Conservation (phyloP, 768 basidiomycete species). For the Calvatia gigantea region DNA sequence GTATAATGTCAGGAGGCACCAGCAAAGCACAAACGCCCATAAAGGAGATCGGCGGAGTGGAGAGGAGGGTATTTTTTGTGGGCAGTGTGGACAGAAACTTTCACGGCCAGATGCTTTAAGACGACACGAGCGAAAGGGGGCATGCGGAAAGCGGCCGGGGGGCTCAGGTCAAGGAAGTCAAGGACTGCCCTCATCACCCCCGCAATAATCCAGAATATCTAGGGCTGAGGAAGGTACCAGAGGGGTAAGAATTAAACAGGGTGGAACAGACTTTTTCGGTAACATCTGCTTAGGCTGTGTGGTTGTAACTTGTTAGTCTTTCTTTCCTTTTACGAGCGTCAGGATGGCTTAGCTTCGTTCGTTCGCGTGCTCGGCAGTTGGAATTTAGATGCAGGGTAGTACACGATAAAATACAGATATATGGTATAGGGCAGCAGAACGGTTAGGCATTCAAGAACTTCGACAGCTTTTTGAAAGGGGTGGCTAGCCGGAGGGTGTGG, state of each 20-base stretch:
- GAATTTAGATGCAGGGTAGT: slow-evolving; percentile 3
- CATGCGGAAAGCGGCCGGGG: slow-evolving; percentile 23
- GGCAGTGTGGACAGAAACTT: slow-evolving; percentile 11
- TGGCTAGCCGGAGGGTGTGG: not conserved
- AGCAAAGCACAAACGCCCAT: slow-evolving; percentile 11
- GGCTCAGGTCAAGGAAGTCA: slow-evolving; percentile 3
- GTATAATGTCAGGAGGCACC: slow-evolving; percentile 16
- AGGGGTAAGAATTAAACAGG: not conserved
- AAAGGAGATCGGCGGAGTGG: not conserved
- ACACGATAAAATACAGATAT: slow-evolving; percentile 12
- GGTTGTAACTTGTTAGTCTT: not conserved
- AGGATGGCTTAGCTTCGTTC: slow-evolving; percentile 7
- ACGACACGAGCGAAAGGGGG: slow-evolving; percentile 21
- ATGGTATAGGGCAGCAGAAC: not conserved
- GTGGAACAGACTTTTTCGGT: not conserved
- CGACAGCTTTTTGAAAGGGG: not conserved
- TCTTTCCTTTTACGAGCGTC: not conserved
- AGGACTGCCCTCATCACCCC: not conserved
- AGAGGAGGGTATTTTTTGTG: slow-evolving; percentile 1
- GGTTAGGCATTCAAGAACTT: not conserved
- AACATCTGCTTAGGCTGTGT: not conserved
- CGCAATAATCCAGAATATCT: not conserved
- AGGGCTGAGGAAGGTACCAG: not conserved
- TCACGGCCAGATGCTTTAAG: slow-evolving; percentile 26
- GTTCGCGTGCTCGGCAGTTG: not conserved